A percentile compares a stretch with the other conserved stretches of the same genome.
Evolutionary conservation across 2,329 filamentous ascomycete genomes (phyloP).

Genomic region (Apiospora aurea): DNA sequence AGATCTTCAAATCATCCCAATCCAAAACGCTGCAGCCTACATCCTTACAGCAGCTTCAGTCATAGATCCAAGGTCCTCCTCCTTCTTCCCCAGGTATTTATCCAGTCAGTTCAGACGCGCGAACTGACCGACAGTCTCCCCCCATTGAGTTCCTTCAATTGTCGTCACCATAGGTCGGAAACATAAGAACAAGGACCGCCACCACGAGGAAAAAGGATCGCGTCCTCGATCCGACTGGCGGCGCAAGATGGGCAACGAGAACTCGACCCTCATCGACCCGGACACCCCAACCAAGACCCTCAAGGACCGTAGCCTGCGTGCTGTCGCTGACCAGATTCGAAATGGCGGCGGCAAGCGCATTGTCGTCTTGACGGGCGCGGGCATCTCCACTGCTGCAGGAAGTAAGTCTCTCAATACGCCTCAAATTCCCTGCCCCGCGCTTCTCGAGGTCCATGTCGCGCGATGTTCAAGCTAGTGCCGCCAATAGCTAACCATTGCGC

Average conservation of each 20-base stretch:
- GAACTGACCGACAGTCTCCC: neutral
- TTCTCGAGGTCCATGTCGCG: neutral
- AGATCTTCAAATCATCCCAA: neutral
- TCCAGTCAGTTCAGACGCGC: neutral
- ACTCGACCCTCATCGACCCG: slow-evolving; percentile 72
- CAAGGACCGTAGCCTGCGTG: slow-evolving; percentile 71
- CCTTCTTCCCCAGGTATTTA: neutral
- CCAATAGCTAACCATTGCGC: slow-evolving; percentile 38
- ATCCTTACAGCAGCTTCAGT: neutral
- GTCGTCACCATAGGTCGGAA: slow-evolving; percentile 25
- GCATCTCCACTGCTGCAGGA: slow-evolving; percentile 79
- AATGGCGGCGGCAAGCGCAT: slow-evolving; percentile 72
- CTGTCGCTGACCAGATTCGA: slow-evolving; percentile 82
- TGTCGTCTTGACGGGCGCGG: slow-evolving; percentile 90
- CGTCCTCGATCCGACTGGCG: slow-evolving; percentile 33
- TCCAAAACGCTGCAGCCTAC: neutral
- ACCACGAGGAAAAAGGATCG: slow-evolving; percentile 24
- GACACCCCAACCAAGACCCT: slow-evolving; percentile 70
- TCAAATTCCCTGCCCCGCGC: neutral
- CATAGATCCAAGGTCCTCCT: neutral
- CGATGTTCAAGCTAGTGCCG: neutral
- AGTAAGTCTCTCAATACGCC: slow-evolving; percentile 50
- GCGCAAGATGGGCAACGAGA: slow-evolving; percentile 84
- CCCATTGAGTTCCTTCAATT: neutral
- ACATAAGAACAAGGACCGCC: slow-evolving; percentile 25